Base-by-base conservation (phyloP, 106 monocot genomes). In the Posidonia australis region DNA sequence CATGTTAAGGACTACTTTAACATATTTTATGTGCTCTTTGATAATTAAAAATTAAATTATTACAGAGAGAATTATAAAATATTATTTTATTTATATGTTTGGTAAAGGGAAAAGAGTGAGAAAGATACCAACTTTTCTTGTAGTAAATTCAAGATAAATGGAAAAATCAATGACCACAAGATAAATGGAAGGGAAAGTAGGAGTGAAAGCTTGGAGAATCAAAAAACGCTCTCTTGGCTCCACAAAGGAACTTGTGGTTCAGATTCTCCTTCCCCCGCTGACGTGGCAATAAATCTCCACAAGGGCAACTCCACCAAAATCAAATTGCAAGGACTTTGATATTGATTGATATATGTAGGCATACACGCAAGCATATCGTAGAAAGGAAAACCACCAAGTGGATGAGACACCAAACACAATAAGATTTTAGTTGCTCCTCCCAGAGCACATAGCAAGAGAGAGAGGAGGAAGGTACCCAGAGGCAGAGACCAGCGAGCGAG, bases 171-270 rank as follows among this genome's bases (percentile, higher is more conserved):
- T 4, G 36, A 7, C 36, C 36, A 36, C 36, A 36, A 36, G 36
- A 7, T n/a, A n/a, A 36, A 36, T 36, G 53, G 24, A 22, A 23
- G 6, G 24, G 27, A 12, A n/a, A 58, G 28, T 17, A 26, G 27
- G 28, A 32, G 27, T 28, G 58, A 30, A 29, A 7, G 6, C 5
- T 28, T 30, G 58, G 44, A 27, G 62, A 44, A 62, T 62, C 62
- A 42, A 62, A 62, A 62, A 22, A 62, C 62, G 42, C n/a, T 9
- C n/a, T 44, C 62, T 42, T 18, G 17, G 27, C 44, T 42, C 62
- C 43, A 62, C 62, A 62, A 44, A 62, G 42, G 31, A 62, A 62
- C 62, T 58, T 32, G 58, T 58, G 58, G 31, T 5, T 58, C 30
- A 7, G 5, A 58, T 28, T 30, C 16, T 14, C 27, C 30, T n/a